phyloP scores from a whole-genome alignment of 2,329 filamentous ascomycete species.

The Fusarium buxicola region DNA sequence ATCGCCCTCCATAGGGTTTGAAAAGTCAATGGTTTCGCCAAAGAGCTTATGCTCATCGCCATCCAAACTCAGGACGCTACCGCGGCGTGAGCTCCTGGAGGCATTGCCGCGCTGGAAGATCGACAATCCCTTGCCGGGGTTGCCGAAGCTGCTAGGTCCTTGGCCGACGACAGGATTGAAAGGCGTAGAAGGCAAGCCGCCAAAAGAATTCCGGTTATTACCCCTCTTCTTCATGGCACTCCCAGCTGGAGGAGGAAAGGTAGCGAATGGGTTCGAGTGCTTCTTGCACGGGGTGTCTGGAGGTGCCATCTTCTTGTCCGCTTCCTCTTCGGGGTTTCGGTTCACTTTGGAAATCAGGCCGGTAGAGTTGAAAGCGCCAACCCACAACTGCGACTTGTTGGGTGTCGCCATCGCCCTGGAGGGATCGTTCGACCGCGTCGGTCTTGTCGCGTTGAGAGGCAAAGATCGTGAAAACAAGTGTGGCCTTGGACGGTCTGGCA shows the following conservation, averaged over 20 bases:
- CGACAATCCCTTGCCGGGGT: conserved; percentile 70
- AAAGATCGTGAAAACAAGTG: conserved; percentile 55
- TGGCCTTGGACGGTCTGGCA: conserved; percentile 43
- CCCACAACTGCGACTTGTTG: conserved; percentile 66
- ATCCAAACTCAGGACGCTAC: conserved; percentile 84
- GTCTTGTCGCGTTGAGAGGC: conserved; percentile 54
- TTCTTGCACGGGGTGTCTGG: conserved; percentile 98
- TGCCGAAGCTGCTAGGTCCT: conserved; percentile 61
- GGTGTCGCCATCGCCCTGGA: conserved; percentile 58
- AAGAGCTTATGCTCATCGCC: conserved; percentile 74
- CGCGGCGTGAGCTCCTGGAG: conserved; percentile 60
- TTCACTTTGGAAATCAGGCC: conserved; percentile 96
- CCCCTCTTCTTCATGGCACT: conserved; percentile 73
- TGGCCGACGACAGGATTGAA: conserved; percentile 71
- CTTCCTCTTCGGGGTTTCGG: conserved; percentile 78
- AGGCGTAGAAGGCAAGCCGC: conserved; percentile 79
- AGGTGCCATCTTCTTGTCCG: conserved; percentile 73
- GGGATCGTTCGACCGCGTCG: conserved; percentile 49
- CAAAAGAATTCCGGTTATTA: conserved; percentile 76
- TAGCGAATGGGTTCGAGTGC: conserved; percentile 75
- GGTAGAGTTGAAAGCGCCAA: conserved; percentile 92
- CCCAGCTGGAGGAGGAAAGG: conserved; percentile 69
- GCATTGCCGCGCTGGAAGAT: conserved; percentile 71
- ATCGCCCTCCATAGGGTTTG: conserved; percentile 61
- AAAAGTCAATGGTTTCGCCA: conserved; percentile 46